These are phyloP conservation scores for Fusarium nanum DNA, from an alignment of 2,329 filamentous ascomycete species.

Conservation along the genomic window DNA sequence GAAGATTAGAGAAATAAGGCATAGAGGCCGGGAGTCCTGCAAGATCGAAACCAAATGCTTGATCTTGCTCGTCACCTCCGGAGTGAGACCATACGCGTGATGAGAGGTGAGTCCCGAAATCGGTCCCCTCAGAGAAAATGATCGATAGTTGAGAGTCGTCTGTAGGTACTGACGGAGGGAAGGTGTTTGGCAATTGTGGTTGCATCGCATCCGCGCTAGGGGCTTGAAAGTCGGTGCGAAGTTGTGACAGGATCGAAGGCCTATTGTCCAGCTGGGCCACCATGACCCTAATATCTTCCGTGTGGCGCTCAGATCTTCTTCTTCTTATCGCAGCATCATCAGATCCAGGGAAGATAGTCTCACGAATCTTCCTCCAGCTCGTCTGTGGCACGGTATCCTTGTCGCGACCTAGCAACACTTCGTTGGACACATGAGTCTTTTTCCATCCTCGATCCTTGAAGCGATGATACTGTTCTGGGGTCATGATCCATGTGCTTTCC, in stretches of 20 bases:
- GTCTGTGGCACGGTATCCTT: neutral
- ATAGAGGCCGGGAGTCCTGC: no score
- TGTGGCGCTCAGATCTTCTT: neutral
- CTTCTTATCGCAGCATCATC: neutral
- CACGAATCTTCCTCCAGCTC: constrained; percentile 22
- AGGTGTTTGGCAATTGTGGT: neutral
- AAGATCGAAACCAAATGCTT: no score
- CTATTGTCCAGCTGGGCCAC: no score
- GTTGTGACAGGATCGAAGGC: no score
- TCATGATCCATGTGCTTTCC: neutral
- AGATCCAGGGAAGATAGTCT: neutral
- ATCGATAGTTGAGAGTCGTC: neutral
- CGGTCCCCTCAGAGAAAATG: neutral
- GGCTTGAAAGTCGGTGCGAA: neutral
- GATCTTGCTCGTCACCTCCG: neutral
- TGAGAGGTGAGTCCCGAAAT: neutral
- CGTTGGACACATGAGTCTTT: neutral
- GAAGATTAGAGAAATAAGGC: no score
- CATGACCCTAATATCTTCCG: no score
- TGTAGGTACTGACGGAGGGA: neutral
- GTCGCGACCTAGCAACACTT: neutral
- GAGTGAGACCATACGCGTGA: neutral
- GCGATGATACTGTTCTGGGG: neutral
- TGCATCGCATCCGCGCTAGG: neutral
- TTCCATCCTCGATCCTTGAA: neutral